Base-by-base conservation (phyloP, 1,139 yeast species). In the Entelexis sorbosivorans region DNA sequence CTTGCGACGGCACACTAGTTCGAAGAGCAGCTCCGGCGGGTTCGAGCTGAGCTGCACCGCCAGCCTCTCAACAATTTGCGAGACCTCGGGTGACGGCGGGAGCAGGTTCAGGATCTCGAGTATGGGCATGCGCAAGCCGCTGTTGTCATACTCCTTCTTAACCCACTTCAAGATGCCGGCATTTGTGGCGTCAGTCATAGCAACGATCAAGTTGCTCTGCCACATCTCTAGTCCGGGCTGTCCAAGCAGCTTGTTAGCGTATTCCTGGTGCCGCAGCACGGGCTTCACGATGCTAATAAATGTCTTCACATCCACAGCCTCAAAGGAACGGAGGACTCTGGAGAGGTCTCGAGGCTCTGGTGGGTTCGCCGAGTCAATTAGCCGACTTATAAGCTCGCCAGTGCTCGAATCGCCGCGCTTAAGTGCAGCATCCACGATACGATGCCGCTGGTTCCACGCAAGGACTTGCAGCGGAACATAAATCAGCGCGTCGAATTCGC, bases 361-460 rank as follows among this genome's bases (percentile, higher is more conserved):
- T 11, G 46, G 48, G 29, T 38, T 42, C 38, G 26, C 55, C 11
- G 33, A n/a, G 11, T 48, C 56, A 4, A 43, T 39, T 29, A 38
- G 48, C 35, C 20, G 11, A n/a, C 28, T 19, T 11, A 53, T 49
- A 4, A 53, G 40, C 11, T n/a, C 48, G 13, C 47, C 56, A 5
- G 40, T 20, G 3, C 13, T 20, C 3, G 35, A 8, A 22, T 9
- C 20, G 4, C 32, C 24, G 44, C 20, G 14, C 22, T 46, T 16
- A 5, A 42, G 26, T 4, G 53, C 47, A 14, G 28, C 32, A 13
- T 32, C 24, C 10, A 54, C 54, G 6, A 46, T 44, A 3, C 38
- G 26, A 29, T 54, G 57, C 11, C 57, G 38, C 35, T 55, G 52
- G 19, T 44, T 38, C 57, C 57, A 54, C 3, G 42, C 32, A 26